phyloP scores from a whole-genome alignment of 2,329 filamentous ascomycete genomes.

The Neonectria coccinea region DNA sequence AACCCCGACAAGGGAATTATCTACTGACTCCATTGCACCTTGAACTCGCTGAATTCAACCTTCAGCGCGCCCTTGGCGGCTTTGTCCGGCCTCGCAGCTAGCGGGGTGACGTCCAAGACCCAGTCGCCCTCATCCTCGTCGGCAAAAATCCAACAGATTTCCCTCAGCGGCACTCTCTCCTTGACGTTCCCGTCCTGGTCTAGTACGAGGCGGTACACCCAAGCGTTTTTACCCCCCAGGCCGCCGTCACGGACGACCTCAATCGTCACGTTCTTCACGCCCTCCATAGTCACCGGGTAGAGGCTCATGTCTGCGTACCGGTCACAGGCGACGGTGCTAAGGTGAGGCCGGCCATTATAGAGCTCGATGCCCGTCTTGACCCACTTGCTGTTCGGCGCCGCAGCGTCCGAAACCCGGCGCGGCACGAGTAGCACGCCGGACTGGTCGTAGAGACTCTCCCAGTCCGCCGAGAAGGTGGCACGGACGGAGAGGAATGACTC shows the following conservation, averaged over 20 bases:
- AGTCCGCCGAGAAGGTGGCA: constrained; percentile 2
- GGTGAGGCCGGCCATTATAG: not conserved
- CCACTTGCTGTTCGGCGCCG: constrained; percentile 3
- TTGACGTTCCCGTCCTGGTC: constrained; percentile 6
- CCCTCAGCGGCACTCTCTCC: constrained; percentile 6
- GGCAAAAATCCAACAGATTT: constrained; percentile 8
- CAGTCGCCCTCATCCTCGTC: constrained; percentile 5
- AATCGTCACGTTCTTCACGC: not conserved
- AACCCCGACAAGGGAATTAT: not conserved
- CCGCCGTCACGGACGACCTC: constrained; percentile 1
- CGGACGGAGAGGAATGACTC: constrained; percentile 9
- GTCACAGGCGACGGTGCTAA: not conserved
- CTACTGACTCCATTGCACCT: constrained; percentile 7
- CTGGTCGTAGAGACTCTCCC: constrained; percentile 1
- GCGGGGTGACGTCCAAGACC: constrained; percentile 6
- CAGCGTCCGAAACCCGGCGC: not conserved
- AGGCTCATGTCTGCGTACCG: not conserved
- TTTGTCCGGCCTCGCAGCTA: constrained; percentile 5
- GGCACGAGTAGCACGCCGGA: constrained; percentile 3
- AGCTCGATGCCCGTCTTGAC: constrained; percentile 7
- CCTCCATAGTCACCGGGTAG: not conserved
- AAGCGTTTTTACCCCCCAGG: not conserved
- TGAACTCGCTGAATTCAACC: constrained; percentile 4
- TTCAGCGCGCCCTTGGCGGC: constrained; percentile 3
- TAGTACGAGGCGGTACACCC: constrained; percentile 7